Evolutionary conservation across 257 asterid genomes (phyloP), one percentile per base, ranked within the genome.

Genomic region (Scutellaria barbata): DNA sequence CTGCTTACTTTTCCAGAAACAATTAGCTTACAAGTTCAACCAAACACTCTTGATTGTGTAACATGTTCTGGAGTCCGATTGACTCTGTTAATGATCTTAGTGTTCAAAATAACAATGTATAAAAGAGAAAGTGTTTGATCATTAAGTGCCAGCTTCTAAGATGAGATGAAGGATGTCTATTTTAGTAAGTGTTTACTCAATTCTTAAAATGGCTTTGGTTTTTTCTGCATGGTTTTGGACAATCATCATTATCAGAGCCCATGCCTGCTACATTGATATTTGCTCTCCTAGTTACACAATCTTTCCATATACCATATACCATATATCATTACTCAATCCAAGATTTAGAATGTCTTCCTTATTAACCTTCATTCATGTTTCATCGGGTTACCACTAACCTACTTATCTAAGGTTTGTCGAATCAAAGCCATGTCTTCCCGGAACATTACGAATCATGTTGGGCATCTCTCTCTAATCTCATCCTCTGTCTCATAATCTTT

Each of bases 11-110:
- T 12, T 10, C 61, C 22, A 10, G 12, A 20, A 10, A 20, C 40
- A 55, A 5, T 30, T 2, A 30, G 61, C 41, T 22, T 55, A 54
- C 22, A 20, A 4, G 40, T 7, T 54, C 37, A 22, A 9, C 40
- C 59, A 53, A 7, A 53, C n/a, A 53, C 57, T 22, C 57, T 46
- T 65, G 69, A 45, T 45, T 46, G 67, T 54, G 10, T 46, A 43
- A 45, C 68, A 54, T 76, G 58, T 55, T 69, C 53, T 17, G 60
- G 48, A 30, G 35, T 42, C 66, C 66, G 5, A 3, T 66, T 16
- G 12, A 64, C 73, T 35, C 25, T 63, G 33, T 20, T 14, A 25
- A 45, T 51, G 35, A 30, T 30, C 35, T 30, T 30, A 30, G 35
- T 30, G 5, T 30, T 30, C 35, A 30, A 30, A 1, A 30, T 30